phyloP scores from a whole-genome alignment of 768 basidiomycete species.

The Chalciporus piperatus region DNA sequence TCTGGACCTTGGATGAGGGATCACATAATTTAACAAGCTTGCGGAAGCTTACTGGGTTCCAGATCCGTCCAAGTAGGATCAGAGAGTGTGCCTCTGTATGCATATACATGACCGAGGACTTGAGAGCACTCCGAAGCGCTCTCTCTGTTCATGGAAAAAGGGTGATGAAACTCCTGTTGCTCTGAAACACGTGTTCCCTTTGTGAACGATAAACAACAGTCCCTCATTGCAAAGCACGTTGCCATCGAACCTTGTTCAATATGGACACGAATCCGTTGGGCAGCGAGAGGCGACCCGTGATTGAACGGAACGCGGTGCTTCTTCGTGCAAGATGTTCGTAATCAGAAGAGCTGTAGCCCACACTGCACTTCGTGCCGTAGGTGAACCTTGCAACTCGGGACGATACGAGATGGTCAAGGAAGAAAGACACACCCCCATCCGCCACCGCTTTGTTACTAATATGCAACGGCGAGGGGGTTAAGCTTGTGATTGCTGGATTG shows the following conservation, averaged over 20 bases:
- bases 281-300: constrained; percentile 30
- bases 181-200: constrained; percentile 20
- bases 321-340: constrained; percentile 37
- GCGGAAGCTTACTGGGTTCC: background rate
- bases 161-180: constrained; percentile 16
- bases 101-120: background rate
- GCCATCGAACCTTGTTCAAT: constrained; percentile 26
- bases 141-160: constrained; percentile 12
- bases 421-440: constrained; percentile 42
- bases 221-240: no score
- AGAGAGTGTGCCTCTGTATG: constrained; percentile 3
- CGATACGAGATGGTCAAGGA: constrained; percentile 44
- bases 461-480: no score
- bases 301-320: constrained; percentile 14
- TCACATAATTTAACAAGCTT: background rate
- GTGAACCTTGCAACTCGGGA: constrained; percentile 42
- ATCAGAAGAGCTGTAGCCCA: constrained; percentile 29
- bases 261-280: constrained; percentile 38
- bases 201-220: no score
- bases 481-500: no score
- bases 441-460: constrained; percentile 47
- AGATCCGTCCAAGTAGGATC: background rate
- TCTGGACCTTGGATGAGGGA: background rate
- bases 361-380: constrained; percentile 33
- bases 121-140: background rate